Evolutionary conservation across 2,329 filamentous ascomycete species (phyloP).

Genomic region (Diatrype stigma): DNA sequence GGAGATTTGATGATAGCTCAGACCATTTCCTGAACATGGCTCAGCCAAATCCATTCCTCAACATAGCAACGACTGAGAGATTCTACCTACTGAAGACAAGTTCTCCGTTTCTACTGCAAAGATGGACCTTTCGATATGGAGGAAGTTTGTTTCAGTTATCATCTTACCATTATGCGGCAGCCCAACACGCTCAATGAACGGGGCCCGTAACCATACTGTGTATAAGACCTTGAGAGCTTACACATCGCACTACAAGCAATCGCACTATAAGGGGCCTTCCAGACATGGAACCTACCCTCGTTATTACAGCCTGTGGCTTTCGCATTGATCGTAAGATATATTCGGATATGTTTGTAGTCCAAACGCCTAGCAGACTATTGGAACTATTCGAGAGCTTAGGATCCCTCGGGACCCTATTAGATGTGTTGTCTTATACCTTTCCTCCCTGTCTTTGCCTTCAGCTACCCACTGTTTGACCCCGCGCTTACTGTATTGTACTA

Average conservation of each 20-base stretch:
- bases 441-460: background rate
- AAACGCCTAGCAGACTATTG: too few relatives aligned
- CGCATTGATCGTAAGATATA: background rate
- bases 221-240: background rate
- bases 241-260: too few relatives aligned
- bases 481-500: conserved; percentile 1
- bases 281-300: too few relatives aligned
- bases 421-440: background rate
- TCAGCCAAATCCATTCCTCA: background rate
- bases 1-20: background rate
- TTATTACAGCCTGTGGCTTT: too few relatives aligned
- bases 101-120: background rate
- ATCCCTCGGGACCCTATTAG: background rate
- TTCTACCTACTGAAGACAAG: background rate
- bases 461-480: background rate
- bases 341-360: too few relatives aligned
- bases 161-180: background rate
- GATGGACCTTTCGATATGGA: background rate
- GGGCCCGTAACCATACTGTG: background rate
- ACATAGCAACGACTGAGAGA: background rate
- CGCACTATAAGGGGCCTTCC: too few relatives aligned
- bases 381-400: background rate
- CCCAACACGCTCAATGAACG: background rate
- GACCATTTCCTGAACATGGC: background rate
- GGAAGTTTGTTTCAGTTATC: background rate